Evolutionary conservation across 2,329 filamentous ascomycete species (phyloP), one percentile per base, ranked within the genome.

Genomic region (Colletotrichum sp.): DNA sequence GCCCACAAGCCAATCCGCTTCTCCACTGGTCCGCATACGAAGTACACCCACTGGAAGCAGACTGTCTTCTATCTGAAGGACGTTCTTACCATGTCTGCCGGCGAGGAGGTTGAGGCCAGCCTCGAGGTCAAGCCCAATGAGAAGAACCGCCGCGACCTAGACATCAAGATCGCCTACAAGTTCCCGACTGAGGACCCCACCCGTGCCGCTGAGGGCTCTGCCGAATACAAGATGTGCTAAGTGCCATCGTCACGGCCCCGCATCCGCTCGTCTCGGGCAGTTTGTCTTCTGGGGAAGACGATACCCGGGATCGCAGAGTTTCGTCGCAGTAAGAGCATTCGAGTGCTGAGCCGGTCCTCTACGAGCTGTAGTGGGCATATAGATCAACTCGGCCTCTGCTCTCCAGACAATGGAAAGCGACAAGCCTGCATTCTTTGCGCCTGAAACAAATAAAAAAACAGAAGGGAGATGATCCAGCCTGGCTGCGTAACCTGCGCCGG

Each of bases 41-140:
- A 98, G 88, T 98, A 98, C 88, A 99, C 97, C 22, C 97, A 99
- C 91, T 99, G 97, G 97, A 99, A 99, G 89, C 97, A 99, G 89
- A 99, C 97, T 15, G 97, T 99, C 77, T 98, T 99, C 88, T 99
- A 99, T 88, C 90, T 99, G 78, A 92, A 94, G 82, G 96, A 99
- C 80, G 95, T 98, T 39, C 88, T 99, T 78, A 98, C 96, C 22
- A 96, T 98, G 48, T 94, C 98, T 85, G 91, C 95, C 82, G 95
- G 94, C 73, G 97, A 99, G 89, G 89, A 91, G 81, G 90, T 99
- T 76, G 87, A 88, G 76, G 95, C 95, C 81, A 88, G 90, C 36
- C 88, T 99, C 55, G 90, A 92, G 78, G 97, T 96, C 88, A 94
- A 93, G 86, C 97, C 97, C 69, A 99, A 98, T 84, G 90, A 94